Base-by-base conservation (phyloP, 306 rosid species). In the Quercus variabilis region DNA sequence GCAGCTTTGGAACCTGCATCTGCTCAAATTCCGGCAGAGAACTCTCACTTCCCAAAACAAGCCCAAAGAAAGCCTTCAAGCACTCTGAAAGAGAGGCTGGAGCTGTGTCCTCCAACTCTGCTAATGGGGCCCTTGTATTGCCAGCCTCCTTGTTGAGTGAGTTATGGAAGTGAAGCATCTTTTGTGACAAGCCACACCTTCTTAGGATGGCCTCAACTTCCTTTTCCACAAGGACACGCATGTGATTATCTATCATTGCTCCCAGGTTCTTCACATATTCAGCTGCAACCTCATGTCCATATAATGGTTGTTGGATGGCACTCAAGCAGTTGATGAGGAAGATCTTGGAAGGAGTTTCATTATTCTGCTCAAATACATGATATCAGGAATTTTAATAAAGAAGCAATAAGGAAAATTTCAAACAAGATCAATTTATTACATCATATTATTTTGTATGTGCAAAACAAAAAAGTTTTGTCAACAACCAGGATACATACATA, bases 11-110 rank as follows among this genome's bases (percentile, higher is more conserved):
- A 79, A 90, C 98, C 86, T 93, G 98, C 85, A 95, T 90, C 84
- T 85, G 98, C 91, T 95, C 98, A 78, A 91, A 95, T 88, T 95
- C 98, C 0, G 97, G 98, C 76, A 95, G 83, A 30, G 93, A 90
- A 80, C 92, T 90, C 77, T 93, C 97, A 35, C 93, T 91, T 63
- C 98, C 99, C 93, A 95, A 89, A 74, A 93, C 78, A 52, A 93
- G 88, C 62, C 97, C 94, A 80, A 93, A 95, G 83, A 95, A 87
- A 79, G 92, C 88, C 84, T 88, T 93, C 82, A 95, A 82, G 81
- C 92, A 80, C 82, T 93, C 94, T 0, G 94, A 89, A 72, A 95
- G 94, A 76, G 85, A 74, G 15, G 89, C 85, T 8, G 97, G 90
- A 68, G 88, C 83, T 8, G 93, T 90, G 56, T 85, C 96, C 76